Base-by-base conservation (phyloP, 805 yeast genomes). In the Yamadazyma laniorum region DNA sequence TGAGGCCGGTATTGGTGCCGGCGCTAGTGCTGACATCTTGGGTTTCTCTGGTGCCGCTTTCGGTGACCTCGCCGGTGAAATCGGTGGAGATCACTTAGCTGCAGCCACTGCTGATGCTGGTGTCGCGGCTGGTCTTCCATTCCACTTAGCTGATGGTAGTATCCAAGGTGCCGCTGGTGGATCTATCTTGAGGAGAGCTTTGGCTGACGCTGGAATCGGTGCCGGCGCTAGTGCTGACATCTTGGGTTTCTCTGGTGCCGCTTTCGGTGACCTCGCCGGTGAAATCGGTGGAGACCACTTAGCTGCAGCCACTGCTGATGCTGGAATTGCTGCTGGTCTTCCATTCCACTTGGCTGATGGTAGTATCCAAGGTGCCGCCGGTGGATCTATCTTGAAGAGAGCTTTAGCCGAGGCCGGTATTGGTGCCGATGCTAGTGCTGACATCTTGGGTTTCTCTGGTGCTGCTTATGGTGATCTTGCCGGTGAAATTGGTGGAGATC, bases 401-500 rank as follows among this genome's bases (percentile, higher is more conserved):
- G 44, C 42, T 9, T 33, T 37, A 13, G 18, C 31, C 19, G 40
- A 29, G 14, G 46, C 42, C 17, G 43, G 42, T 25, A 19, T 41
- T 18, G 43, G 37, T 14, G 29, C 29, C 22, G 29, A 22, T 32
- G 15, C 34, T 28, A 18, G 14, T n/a, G 40, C 32, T 15, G 15
- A 21, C 13, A 37, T 42, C 18, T 36, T 36, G 25, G 40, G 40
- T 25, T 25, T 32, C 22, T 19, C 39, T 27, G 44, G 31, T 23
- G 32, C 36, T 21, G 36, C 44, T 28, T 32, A 35, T 42, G 41
- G 15, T 28, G 49, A 41, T 13, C 44, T 38, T 17, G 46, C 22
- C 12, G 50, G 29, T 31, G 40, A 34, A 17, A 29, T 50, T 28
- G 23, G 23, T 6, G 50, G 51, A 35, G 45, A 40, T 37, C 42